These are phyloP conservation scores for Penicillium salamii DNA, from an alignment of 495 filamentous ascomycete species.

Conservation along the genomic window DNA sequence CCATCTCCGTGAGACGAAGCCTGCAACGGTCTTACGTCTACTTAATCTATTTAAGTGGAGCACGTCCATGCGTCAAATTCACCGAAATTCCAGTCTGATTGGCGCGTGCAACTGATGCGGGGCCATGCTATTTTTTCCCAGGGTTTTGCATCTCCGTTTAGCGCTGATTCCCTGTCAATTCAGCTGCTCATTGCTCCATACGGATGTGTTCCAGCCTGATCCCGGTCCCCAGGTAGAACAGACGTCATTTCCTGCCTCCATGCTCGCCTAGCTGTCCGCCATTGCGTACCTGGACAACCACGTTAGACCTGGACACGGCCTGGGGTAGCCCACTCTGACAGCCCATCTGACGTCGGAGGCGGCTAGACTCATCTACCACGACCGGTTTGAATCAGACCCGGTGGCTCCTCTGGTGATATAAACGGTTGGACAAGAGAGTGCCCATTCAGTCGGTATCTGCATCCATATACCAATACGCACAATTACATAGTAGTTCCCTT, in stretches of 20 bases:
- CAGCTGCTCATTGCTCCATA: conserved; percentile 3
- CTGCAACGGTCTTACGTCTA: conserved; percentile 21
- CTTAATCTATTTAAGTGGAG: conserved; percentile 26
- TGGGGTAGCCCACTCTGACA: no score
- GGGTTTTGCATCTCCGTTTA: neutral
- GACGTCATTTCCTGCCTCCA: conserved; percentile 16
- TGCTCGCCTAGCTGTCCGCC: neutral
- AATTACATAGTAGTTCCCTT: conserved; percentile 15
- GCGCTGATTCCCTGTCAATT: neutral
- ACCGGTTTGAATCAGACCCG: conserved; percentile 8
- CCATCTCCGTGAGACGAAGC: neutral
- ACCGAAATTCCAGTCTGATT: conserved; percentile 10
- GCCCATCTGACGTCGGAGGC: conserved; percentile 34
- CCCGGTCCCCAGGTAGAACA: conserved; percentile 1
- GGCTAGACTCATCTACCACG: conserved; percentile 8
- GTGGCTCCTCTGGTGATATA: conserved; percentile 20
- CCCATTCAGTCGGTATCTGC: conserved; percentile 9
- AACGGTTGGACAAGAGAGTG: conserved; percentile 16
- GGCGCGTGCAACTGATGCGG: conserved; percentile 1
- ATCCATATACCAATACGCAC: conserved; percentile 19
- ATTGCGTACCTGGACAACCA: neutral
- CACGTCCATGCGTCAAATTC: conserved; percentile 10
- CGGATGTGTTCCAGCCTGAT: conserved; percentile 14
- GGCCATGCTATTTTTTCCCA: conserved; percentile 1
- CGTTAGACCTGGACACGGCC: no score